A percentile compares a stretch with the other conserved stretches of the same genome.
Evolutionary conservation across 805 yeast genomes (phyloP).

Genomic region (Metschnikowia kunwiensis): DNA sequence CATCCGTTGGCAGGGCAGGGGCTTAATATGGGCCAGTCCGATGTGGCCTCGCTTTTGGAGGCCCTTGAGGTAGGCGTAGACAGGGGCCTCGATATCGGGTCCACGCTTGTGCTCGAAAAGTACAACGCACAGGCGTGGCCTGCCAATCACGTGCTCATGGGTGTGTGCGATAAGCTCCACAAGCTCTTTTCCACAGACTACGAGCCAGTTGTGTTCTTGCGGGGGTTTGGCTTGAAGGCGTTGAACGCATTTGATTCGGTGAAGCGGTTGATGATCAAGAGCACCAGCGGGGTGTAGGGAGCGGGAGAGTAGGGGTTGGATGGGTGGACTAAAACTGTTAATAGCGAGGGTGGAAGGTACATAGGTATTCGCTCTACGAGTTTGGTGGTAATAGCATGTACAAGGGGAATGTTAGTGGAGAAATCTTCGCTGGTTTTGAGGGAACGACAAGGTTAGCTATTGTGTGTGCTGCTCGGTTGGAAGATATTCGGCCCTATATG

Average conservation of each 20-base stretch:
- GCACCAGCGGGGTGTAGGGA: slow-evolving; percentile 30
- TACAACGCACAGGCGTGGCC: slow-evolving; percentile 84
- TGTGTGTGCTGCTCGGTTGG: too few relatives aligned
- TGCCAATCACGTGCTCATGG: slow-evolving; percentile 73
- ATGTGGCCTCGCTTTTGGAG: slow-evolving; percentile 66
- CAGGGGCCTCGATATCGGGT: slow-evolving; percentile 88
- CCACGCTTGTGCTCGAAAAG: slow-evolving; percentile 74
- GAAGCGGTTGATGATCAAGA: slow-evolving; percentile 65
- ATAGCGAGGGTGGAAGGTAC: neutral
- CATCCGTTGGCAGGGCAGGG: slow-evolving; percentile 99
- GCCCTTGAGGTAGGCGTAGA: slow-evolving; percentile 68
- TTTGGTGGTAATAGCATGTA: too few relatives aligned
- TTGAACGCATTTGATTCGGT: slow-evolving; percentile 62
- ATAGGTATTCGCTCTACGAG: neutral
- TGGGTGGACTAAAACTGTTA: neutral
- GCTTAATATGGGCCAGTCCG: slow-evolving; percentile 94
- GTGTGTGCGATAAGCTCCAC: slow-evolving; percentile 88
- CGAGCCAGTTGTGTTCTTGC: slow-evolving; percentile 67
- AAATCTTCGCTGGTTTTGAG: too few relatives aligned
- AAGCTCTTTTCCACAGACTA: slow-evolving; percentile 76
- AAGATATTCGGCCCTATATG: too few relatives aligned
- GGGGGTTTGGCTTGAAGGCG: slow-evolving; percentile 73
- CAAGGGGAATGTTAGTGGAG: too few relatives aligned
- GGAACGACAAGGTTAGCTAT: too few relatives aligned
- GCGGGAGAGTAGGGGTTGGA: neutral